Conservation (phyloP, 495 filamentous ascomycete species). For the Penicillium herquei region DNA sequence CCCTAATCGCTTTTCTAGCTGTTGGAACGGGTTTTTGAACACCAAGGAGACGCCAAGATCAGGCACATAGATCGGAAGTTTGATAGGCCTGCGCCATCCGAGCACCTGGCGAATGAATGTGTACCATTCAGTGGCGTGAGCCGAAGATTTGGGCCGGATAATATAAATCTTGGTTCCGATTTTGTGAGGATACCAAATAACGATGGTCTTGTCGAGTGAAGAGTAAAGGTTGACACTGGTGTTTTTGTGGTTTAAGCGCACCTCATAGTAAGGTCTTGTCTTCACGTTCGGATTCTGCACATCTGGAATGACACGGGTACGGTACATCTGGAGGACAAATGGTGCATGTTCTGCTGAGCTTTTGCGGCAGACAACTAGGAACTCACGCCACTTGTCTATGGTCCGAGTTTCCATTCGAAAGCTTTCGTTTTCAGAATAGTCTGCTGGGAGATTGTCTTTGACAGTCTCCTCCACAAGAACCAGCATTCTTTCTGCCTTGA, state of each 20-base stretch:
- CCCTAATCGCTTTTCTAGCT: slow-evolving; percentile 45
- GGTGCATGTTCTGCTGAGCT: slow-evolving; percentile 51
- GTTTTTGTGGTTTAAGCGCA: slow-evolving; percentile 51
- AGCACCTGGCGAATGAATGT: slow-evolving; percentile 64
- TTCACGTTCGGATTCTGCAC: slow-evolving; percentile 51
- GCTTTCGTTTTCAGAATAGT: slow-evolving; percentile 68
- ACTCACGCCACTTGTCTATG: slow-evolving; percentile 70
- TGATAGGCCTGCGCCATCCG: slow-evolving; percentile 56
- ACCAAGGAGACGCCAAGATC: slow-evolving; percentile 62
- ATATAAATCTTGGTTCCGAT: slow-evolving; percentile 65
- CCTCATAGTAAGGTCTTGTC: slow-evolving; percentile 54
- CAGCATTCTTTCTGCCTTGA: slow-evolving; percentile 76
- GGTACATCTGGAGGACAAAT: slow-evolving; percentile 66
- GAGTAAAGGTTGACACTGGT: slow-evolving; percentile 69
- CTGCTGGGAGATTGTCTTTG: slow-evolving; percentile 52
- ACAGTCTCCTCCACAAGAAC: slow-evolving; percentile 60
- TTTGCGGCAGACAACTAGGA: slow-evolving; percentile 66
- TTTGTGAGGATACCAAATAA: slow-evolving; percentile 60
- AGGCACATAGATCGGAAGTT: slow-evolving; percentile 65
- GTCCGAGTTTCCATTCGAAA: slow-evolving; percentile 58
- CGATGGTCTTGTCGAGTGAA: slow-evolving; percentile 68
- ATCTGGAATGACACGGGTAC: slow-evolving; percentile 65
- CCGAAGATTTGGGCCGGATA: slow-evolving; percentile 62
- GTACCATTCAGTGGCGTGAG: slow-evolving; percentile 71
- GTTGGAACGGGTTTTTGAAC: slow-evolving; percentile 63